phyloP scores from a whole-genome alignment of 176 grass and related monocot species.

The Rhipidocladum racemiflorum region DNA sequence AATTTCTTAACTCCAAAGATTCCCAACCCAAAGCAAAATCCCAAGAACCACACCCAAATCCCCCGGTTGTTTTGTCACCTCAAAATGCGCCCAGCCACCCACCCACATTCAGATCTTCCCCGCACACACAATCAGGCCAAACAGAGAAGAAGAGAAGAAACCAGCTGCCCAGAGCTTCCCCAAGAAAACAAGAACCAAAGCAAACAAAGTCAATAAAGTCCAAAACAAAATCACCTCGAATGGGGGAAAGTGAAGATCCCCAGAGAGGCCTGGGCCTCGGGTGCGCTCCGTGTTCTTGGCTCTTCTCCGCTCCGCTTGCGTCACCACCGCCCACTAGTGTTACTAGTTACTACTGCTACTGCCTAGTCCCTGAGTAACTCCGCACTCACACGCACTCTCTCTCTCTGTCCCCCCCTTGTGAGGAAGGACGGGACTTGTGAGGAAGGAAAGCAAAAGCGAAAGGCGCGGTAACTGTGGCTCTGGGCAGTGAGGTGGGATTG shows the following conservation, averaged over 20 bases:
- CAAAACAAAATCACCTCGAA: slow-evolving; percentile 36
- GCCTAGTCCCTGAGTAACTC: slow-evolving; percentile 24
- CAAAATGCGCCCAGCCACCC: slow-evolving; percentile 18
- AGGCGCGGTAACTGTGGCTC: slow-evolving; percentile 27
- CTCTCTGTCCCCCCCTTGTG: slow-evolving; percentile 25
- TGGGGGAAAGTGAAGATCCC: slow-evolving; percentile 33
- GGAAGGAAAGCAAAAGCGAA: slow-evolving; percentile 36
- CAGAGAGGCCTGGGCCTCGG: neutral
- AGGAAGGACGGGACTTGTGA: slow-evolving; percentile 16
- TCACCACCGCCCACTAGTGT: slow-evolving; percentile 31
- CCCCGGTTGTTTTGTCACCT: neutral
- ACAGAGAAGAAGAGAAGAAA: neutral
- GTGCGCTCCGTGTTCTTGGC: slow-evolving; percentile 1
- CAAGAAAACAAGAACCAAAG: neutral
- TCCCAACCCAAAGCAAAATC: slow-evolving; percentile 20
- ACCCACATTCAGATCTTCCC: slow-evolving; percentile 34
- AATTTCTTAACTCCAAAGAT: slow-evolving; percentile 19
- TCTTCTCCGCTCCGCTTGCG: slow-evolving; percentile 1
- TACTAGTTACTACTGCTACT: neutral
- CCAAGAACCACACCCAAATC: slow-evolving; percentile 17
- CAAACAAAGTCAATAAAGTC: neutral
- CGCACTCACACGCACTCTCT: slow-evolving; percentile 5
- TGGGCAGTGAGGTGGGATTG: no score
- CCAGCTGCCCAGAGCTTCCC: neutral
- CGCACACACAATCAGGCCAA: neutral